phyloP scores from a whole-genome alignment of 2,329 filamentous ascomycete species.

The Madurella mycetomatis region DNA sequence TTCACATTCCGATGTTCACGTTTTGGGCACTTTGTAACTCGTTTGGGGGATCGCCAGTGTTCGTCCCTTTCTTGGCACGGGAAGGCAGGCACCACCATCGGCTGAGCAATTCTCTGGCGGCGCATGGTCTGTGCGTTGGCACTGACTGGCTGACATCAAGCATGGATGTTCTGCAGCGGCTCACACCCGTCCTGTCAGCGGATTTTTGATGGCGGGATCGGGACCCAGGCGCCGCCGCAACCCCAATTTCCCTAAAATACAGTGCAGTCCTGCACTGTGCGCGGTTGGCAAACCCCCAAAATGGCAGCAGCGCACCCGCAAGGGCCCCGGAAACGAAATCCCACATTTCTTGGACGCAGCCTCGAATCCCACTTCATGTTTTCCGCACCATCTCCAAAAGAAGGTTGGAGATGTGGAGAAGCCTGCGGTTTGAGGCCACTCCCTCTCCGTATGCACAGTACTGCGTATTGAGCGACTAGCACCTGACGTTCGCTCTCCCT shows the following conservation, averaged over 20 bases:
- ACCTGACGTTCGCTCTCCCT: too few species aligned
- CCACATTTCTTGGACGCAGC: too few species aligned
- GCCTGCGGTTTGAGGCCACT: too few species aligned
- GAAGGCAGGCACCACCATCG: conserved; percentile 6
- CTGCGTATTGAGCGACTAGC: too few species aligned
- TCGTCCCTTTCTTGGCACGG: conserved; percentile 17
- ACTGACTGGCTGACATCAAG: not conserved
- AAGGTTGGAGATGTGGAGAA: too few species aligned
- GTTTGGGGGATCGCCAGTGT: conserved; percentile 18
- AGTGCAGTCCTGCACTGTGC: not conserved
- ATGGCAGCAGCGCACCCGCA: not conserved
- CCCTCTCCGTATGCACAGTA: too few species aligned
- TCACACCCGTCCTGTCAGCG: not conserved
- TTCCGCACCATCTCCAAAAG: too few species aligned
- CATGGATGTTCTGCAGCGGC: conserved; percentile 4
- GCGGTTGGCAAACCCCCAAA: not conserved
- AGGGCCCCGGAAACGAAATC: too few species aligned
- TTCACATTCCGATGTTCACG: conserved; percentile 4
- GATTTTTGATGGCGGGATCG: not conserved
- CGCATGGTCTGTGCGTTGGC: conserved; percentile 3
- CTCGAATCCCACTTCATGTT: too few species aligned
- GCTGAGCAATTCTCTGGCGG: not conserved
- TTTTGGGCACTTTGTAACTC: conserved; percentile 13
- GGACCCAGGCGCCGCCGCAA: too few species aligned
- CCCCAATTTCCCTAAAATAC: not conserved